Base-by-base conservation (phyloP, 768 basidiomycete species). In the Stropharia rugosoannulata region DNA sequence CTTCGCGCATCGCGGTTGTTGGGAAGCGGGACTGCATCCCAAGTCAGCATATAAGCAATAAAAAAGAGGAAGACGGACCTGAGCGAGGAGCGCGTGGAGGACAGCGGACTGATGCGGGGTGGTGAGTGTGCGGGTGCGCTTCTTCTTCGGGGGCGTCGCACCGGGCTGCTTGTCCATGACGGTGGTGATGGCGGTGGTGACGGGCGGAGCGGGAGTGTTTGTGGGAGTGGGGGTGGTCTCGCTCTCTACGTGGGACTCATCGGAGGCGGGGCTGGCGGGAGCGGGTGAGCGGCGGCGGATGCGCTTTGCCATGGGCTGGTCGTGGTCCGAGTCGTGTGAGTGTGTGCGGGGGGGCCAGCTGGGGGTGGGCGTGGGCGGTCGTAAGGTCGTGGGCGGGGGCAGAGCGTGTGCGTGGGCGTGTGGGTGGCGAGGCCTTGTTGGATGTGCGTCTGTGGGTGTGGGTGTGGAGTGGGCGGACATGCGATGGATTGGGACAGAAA, bases 11-110 rank as follows among this genome's bases (percentile, higher is more conserved):
- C 9, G 89, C 85, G 2, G 92, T 93, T 2, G 90, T 89, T 4
- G 92, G 92, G 70, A 95, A 94, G 37, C 90, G 88, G 49, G 93
- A 94, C 92, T 95, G 59, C n/a, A n/a, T n/a, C n/a, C n/a, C 51
- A 53, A 54, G 55, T 27, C 40, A 43, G 54, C 40, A 57, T 43
- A 46, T 35, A 37, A 45, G 49, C 45, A 38, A 42, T 25, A 45
- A 49, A 44, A 10, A 41, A n/a, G 25, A 29, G 27, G 18, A 7
- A 9, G 18, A 55, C 70, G 61, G 73, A 93, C 92, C 85, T 93
- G 86, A 32, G 89, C 88, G n/a, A 94, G 80, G 44, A 94, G 79
- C 4, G 88, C 87, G 62, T 93, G 90, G 16, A 94, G 77, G n/a
- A 92, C 91, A 11, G 89, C 87, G 52, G 92, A 86, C 67, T 94